phyloP scores from a whole-genome alignment of 768 basidiomycete species.

The Russula brevipes region DNA sequence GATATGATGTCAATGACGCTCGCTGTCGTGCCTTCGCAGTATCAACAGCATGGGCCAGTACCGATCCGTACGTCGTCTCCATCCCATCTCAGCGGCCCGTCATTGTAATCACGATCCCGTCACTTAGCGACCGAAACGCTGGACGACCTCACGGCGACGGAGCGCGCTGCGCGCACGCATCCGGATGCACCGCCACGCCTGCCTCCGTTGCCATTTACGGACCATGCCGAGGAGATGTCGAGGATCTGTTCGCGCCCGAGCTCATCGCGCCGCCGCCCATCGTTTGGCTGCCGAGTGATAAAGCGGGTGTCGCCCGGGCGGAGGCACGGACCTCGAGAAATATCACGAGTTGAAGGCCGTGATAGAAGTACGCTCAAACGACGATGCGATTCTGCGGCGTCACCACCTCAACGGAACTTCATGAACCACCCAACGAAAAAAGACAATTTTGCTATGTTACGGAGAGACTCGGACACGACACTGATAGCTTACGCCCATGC shows the following conservation, averaged over 20 bases:
- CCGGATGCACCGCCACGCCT: slow-evolving; percentile 72
- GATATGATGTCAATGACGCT: slow-evolving; percentile 82
- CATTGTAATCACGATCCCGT: background rate
- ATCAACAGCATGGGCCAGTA: slow-evolving; percentile 51
- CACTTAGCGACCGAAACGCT: slow-evolving; percentile 62
- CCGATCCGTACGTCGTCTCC: slow-evolving; percentile 53
- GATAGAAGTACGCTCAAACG: slow-evolving; percentile 55
- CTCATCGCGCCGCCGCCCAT: slow-evolving; percentile 71
- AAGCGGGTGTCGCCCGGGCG: slow-evolving; percentile 63
- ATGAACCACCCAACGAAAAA: background rate
- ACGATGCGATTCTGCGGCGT: slow-evolving; percentile 44
- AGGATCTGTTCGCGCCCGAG: slow-evolving; percentile 80
- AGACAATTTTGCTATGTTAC: background rate
- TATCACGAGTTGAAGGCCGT: slow-evolving; percentile 69
- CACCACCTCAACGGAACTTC: slow-evolving; percentile 20
- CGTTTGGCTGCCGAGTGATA: slow-evolving; percentile 83
- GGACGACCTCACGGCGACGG: slow-evolving; percentile 77
- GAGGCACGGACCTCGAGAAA: slow-evolving; percentile 73
- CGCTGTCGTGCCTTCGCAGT: slow-evolving; percentile 62
- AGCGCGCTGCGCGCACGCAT: slow-evolving; percentile 70
- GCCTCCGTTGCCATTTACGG: slow-evolving; percentile 61
- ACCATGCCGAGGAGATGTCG: slow-evolving; percentile 73
- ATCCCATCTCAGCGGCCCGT: background rate
- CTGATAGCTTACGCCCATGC: slow-evolving; percentile 15
- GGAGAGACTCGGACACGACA: slow-evolving; percentile 9